Conservation (phyloP, 345 rosid genomes). For the Sonneratia alba region DNA sequence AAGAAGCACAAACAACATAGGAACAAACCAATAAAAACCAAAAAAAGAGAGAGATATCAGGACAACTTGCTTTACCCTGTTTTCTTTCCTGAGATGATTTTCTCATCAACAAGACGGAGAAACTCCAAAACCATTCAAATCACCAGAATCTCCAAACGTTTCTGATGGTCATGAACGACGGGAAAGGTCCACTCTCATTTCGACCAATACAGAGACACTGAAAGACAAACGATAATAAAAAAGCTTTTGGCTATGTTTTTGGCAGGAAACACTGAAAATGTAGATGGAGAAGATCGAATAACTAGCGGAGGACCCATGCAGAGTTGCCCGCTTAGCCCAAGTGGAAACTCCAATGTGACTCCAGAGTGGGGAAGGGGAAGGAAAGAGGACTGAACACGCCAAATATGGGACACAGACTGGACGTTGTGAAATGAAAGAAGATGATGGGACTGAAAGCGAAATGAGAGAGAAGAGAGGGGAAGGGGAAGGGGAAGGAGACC, state of each 20-base stretch:
- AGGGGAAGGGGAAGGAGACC: neutral
- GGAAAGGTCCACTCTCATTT: neutral
- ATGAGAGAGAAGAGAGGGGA: neutral
- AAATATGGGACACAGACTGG: neutral
- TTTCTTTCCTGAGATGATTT: neutral
- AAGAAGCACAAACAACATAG: neutral
- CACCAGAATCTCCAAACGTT: neutral
- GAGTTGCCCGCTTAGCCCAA: neutral
- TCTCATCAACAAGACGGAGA: neutral
- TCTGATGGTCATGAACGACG: neutral
- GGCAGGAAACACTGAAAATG: neutral
- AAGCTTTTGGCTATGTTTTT: neutral
- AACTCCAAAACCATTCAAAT: neutral
- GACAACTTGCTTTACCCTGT: neutral
- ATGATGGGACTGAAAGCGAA: slow-evolving; percentile 6
- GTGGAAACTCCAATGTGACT: neutral
- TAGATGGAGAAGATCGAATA: neutral
- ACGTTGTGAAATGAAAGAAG: neutral
- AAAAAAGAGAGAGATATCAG: neutral
- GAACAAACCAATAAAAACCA: neutral
- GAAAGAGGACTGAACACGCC: neutral
- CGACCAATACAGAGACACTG: neutral
- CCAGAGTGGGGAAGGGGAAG: neutral
- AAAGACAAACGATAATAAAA: neutral
- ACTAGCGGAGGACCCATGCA: neutral